Evolutionary conservation across 208 protist species (phyloP).

Genomic region (Leishmania amazonensis): DNA sequence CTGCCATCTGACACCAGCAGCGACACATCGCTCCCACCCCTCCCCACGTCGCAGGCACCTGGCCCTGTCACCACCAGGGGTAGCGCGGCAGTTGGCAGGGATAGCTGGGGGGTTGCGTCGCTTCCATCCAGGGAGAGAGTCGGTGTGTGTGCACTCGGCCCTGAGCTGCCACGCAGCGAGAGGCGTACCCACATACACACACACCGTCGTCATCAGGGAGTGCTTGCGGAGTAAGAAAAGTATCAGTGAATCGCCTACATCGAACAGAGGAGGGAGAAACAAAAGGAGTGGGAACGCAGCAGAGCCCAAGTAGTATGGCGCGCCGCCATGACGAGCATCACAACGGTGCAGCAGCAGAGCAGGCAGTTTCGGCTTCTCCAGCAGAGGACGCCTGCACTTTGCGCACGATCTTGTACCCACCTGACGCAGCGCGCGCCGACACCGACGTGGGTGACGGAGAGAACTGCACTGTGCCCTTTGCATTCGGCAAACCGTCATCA

Average conservation of each 20-base stretch:
- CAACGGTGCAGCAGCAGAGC: neutral
- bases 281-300: too few relatives aligned
- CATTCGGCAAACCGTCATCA: neutral
- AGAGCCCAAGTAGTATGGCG: too few relatives aligned
- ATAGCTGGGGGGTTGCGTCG: neutral
- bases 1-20: neutral
- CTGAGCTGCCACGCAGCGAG: neutral
- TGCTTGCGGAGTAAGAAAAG: neutral
- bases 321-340: neutral
- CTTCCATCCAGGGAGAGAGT: neutral
- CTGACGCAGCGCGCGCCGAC: neutral
- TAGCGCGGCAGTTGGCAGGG: neutral
- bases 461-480: constrained; percentile 17
- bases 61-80: neutral
- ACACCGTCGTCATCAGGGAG: neutral
- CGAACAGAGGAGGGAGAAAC: neutral
- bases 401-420: constrained; percentile 21
- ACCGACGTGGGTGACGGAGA: neutral
- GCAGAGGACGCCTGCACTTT: constrained; percentile 11
- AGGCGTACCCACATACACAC: neutral
- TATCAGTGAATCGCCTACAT: neutral
- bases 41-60: neutral
- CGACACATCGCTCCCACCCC: neutral
- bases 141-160: neutral
- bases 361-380: neutral